A percentile compares a stretch with the other conserved stretches of the same genome.
These are phyloP conservation scores for Colletotrichum musae DNA, from an alignment of 2,329 filamentous ascomycete genomes.

Conservation along the genomic window DNA sequence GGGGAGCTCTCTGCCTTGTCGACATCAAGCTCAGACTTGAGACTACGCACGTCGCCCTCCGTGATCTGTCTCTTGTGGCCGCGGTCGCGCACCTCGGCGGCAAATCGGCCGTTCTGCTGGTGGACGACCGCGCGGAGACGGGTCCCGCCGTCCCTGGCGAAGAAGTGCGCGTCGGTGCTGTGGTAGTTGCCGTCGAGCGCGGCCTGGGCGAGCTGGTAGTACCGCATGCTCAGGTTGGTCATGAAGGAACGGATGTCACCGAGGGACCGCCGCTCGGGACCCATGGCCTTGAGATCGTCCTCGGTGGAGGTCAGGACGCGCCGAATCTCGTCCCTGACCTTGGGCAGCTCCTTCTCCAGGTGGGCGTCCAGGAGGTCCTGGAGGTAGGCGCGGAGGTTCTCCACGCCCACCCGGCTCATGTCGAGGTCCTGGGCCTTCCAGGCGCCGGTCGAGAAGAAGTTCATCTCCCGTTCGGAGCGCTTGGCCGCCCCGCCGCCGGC, in stretches of 20 bases:
- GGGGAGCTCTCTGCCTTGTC: slow-evolving; percentile 13
- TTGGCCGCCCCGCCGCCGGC: slow-evolving; percentile 53
- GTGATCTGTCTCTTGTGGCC: slow-evolving; percentile 59
- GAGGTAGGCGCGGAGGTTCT: slow-evolving; percentile 61
- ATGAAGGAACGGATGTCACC: slow-evolving; percentile 65
- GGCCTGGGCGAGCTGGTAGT: slow-evolving; percentile 59
- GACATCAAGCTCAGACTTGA: slow-evolving; percentile 31
- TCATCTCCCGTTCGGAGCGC: slow-evolving; percentile 47
- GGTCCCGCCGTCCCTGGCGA: slow-evolving; percentile 57
- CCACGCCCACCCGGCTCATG: slow-evolving; percentile 60
- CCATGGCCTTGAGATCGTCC: slow-evolving; percentile 60
- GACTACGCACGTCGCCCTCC: slow-evolving; percentile 19
- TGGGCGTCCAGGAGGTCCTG: slow-evolving; percentile 65
- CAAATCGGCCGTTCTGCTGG: slow-evolving; percentile 63
- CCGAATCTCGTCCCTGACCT: slow-evolving; percentile 55
- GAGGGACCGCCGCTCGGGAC: slow-evolving; percentile 60
- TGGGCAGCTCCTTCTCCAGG: slow-evolving; percentile 59
- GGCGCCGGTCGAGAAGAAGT: slow-evolving; percentile 59
- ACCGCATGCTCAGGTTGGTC: slow-evolving; percentile 59
- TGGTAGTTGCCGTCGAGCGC: slow-evolving; percentile 66
- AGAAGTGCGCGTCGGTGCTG: slow-evolving; percentile 60
- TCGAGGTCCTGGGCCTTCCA: slow-evolving; percentile 54
- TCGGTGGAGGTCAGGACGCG: slow-evolving; percentile 45
- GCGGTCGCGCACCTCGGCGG: slow-evolving; percentile 54
- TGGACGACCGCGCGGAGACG: slow-evolving; percentile 70